Evolutionary conservation across 176 grass and related monocot species (phyloP), one percentile per base, ranked within the genome.

Genomic region (Musa itinerans): DNA sequence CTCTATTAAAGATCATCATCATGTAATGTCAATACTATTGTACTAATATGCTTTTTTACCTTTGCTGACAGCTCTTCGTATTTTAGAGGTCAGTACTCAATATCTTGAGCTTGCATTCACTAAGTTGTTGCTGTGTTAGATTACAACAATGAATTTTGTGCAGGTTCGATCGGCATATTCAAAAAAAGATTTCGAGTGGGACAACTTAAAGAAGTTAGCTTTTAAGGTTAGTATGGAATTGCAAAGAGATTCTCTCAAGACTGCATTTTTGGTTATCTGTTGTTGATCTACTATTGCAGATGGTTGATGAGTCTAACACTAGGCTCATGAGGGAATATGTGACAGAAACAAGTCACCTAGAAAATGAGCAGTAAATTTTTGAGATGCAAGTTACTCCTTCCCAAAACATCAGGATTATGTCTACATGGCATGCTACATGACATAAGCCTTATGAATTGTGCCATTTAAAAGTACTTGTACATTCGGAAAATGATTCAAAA

Each of bases 131-230:
- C 9, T 63, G 1, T 55, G 58, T 20, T 17, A 3, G 10, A 1
- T 70, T 11, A 50, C 74, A 25, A 43, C 3, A 48, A 78, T 34
- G 58, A 2, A 52, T 74, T 22, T 11, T 50, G 50, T 83, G 59
- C 80, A 92, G 93, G 93, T 97, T 24, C 85, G 93, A 74, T 97
- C 93, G 51, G 87, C 81, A 65, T 97, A 97, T 80, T 63, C 79
- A 3, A 92, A 97, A 57, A 83, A 26, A 26, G 93, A 97, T 89
- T 97, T 97, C 65, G 93, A 97, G 83, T 97, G 90, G 93, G 93
- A 97, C 14, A 97, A 92, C 27, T 78, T 97, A 34, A 80, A 92
- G 71, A 92, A 88, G 25, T 85, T 97, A 76, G 85, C 90, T 3
- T 92, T 92, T 59, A 89, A 90, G 89, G 89, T 92, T 51, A 2